phyloP scores from a whole-genome alignment of 2,329 filamentous ascomycete genomes.

The Colletotrichum cereale region DNA sequence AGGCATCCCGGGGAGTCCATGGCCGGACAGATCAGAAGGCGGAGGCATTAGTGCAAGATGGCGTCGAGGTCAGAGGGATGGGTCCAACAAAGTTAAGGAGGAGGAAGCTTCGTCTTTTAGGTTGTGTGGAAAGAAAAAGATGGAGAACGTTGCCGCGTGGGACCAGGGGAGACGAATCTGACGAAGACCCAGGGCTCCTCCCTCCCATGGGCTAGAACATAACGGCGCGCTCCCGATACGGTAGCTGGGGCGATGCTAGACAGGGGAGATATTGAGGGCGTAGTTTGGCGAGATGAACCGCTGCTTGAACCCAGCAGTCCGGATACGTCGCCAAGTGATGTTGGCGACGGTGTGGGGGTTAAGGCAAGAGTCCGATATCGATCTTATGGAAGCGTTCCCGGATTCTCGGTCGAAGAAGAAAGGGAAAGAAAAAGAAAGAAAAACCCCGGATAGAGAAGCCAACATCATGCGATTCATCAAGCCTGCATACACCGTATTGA shows the following conservation, averaged over 20 bases:
- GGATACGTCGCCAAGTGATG: conserved; percentile 12
- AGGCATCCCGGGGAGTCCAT: conserved; percentile 40
- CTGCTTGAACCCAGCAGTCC: conserved; percentile 22
- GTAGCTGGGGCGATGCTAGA: conserved; percentile 33
- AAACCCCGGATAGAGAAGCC: not conserved
- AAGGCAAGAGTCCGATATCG: conserved; percentile 2
- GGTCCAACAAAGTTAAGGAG: not conserved
- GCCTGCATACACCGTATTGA: conserved; percentile 2
- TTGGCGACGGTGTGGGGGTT: conserved; percentile 5
- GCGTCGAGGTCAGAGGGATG: conserved; percentile 16
- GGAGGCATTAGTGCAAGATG: conserved; percentile 16
- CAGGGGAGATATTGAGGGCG: conserved; percentile 31
- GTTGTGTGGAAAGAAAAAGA: not conserved
- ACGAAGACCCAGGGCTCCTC: conserved; percentile 18
- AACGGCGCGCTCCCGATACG: conserved; percentile 22
- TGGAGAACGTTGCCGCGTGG: conserved; percentile 27
- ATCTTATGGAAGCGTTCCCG: conserved; percentile 2
- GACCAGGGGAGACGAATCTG: conserved; percentile 25
- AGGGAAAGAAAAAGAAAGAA: not conserved
- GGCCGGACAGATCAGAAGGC: conserved; percentile 30
- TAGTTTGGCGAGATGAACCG: conserved; percentile 39
- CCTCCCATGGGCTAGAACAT: conserved; percentile 11
- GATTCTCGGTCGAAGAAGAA: not conserved
- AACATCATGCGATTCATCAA: not conserved
- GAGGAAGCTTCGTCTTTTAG: conserved; percentile 33